phyloP scores from a whole-genome alignment of 2,329 filamentous ascomycete genomes.

The Colletotrichum scovillei region DNA sequence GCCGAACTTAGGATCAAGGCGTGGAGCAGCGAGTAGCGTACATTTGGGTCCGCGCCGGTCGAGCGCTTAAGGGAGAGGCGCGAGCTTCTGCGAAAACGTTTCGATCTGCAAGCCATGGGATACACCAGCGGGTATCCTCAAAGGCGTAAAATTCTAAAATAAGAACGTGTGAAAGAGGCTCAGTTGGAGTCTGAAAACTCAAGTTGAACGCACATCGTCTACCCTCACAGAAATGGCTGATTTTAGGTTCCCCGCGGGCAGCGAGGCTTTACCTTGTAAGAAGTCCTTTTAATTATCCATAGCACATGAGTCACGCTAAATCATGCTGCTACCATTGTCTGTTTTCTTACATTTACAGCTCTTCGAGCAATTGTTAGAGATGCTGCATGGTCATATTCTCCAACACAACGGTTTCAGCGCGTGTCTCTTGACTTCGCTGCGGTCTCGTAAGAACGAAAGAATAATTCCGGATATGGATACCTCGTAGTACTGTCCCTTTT shows the following conservation, averaged over 20 bases:
- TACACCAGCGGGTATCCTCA: neutral
- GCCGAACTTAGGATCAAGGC: neutral
- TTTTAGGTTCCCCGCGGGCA: neutral
- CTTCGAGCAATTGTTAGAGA: neutral
- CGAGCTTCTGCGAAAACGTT: neutral
- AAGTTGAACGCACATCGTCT: neutral
- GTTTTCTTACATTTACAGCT: neutral
- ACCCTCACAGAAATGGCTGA: neutral
- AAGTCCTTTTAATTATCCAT: neutral
- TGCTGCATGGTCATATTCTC: neutral
- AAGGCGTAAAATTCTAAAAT: neutral
- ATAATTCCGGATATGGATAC: neutral
- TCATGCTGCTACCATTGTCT: neutral
- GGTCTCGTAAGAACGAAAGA: neutral
- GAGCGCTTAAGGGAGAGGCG: neutral
- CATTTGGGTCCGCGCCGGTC: neutral
- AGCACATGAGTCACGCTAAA: neutral
- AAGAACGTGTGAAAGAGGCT: neutral
- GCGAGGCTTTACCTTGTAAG: neutral
- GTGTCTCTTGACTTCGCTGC: neutral
- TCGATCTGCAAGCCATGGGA: neutral
- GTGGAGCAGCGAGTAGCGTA: neutral
- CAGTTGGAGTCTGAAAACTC: neutral
- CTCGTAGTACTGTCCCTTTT: neutral
- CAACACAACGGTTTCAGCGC: too few species aligned